A percentile compares a stretch with the other conserved stretches of the same genome.
Conservation (phyloP, 1,284 basidiomycete genomes). For the Naganishia cerealis region DNA sequence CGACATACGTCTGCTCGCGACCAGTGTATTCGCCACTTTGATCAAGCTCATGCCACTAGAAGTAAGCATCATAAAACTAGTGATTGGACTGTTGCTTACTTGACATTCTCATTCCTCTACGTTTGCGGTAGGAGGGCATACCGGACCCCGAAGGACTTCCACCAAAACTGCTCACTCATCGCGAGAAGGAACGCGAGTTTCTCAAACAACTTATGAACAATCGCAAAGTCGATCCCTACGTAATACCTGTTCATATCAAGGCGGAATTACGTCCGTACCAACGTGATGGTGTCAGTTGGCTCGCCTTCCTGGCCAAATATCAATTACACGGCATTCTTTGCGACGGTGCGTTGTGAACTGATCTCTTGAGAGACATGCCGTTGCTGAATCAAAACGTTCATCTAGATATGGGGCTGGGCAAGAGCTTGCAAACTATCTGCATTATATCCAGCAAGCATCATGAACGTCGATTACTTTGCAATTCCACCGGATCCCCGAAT, state of each 20-base stretch:
- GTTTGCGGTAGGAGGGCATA: slow-evolving; percentile 70
- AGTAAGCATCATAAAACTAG: slow-evolving; percentile 56
- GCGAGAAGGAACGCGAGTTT: slow-evolving; percentile 87
- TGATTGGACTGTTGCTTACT: background rate
- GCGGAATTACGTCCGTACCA: slow-evolving; percentile 96
- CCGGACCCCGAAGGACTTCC: slow-evolving; percentile 94
- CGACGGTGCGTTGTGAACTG: slow-evolving; percentile 69
- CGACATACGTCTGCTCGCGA: slow-evolving; percentile 84
- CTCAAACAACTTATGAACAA: slow-evolving; percentile 91
- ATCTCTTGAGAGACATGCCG: background rate
- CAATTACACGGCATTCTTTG: slow-evolving; percentile 97
- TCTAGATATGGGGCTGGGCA: slow-evolving; percentile 95
- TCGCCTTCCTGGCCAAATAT: slow-evolving; percentile 93
- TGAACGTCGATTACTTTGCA: slow-evolving; percentile 73
- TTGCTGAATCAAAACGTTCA: slow-evolving; percentile 1
- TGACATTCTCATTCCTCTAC: background rate
- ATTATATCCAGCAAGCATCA: slow-evolving; percentile 92
- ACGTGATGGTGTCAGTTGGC: slow-evolving; percentile 97
- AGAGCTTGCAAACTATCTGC: slow-evolving; percentile 96
- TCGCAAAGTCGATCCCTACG: slow-evolving; percentile 88
- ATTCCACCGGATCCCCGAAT: slow-evolving; percentile 71
- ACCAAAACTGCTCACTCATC: slow-evolving; percentile 79
- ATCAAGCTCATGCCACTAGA: slow-evolving; percentile 99
- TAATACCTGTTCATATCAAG: slow-evolving; percentile 83
- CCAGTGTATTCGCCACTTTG: slow-evolving; percentile 95